Conservation (phyloP, 1,139 yeast species). For the Pneumocystis wakefieldiae region DNA sequence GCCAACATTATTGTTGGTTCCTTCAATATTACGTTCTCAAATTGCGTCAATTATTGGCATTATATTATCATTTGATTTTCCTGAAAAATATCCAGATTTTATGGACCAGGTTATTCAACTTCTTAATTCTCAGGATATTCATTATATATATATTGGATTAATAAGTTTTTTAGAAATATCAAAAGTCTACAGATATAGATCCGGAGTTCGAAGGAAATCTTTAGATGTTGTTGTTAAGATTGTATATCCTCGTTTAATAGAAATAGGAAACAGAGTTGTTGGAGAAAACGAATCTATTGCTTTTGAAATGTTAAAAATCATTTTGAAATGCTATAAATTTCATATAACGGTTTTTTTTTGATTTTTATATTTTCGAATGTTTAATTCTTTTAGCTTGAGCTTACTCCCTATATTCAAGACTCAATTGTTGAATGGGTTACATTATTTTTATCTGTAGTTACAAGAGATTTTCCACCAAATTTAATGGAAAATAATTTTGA, state of each 20-base stretch:
- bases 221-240: slow-evolving; percentile 47
- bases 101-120: slow-evolving; percentile 45
- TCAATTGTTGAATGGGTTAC: slow-evolving; percentile 58
- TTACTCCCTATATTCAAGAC: neutral
- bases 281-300: slow-evolving; percentile 31
- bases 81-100: slow-evolving; percentile 54
- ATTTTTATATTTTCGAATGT: slow-evolving; percentile 53
- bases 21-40: slow-evolving; percentile 36
- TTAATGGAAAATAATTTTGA: slow-evolving; percentile 34
- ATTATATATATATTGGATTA: slow-evolving; percentile 59
- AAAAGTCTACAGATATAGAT: slow-evolving; percentile 63
- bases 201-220: slow-evolving; percentile 41
- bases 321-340: slow-evolving; percentile 68
- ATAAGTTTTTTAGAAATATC: slow-evolving; percentile 60
- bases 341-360: slow-evolving; percentile 46
- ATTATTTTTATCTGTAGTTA: slow-evolving; percentile 56
- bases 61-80: slow-evolving; percentile 55
- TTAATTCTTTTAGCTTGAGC: slow-evolving; percentile 20
- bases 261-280: slow-evolving; percentile 46
- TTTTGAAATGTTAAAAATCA: slow-evolving; percentile 66
- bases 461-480: slow-evolving; percentile 41
- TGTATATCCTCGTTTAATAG: slow-evolving; percentile 56
- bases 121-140: slow-evolving; percentile 38
- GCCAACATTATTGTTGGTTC: slow-evolving; percentile 32
- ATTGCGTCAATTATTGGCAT: slow-evolving; percentile 55